A percentile compares a stretch with the other conserved stretches of the same genome.
Evolutionary conservation across 371 early-diverging fungal species (phyloP).

Genomic region (Zopfochytrium polystomum): DNA sequence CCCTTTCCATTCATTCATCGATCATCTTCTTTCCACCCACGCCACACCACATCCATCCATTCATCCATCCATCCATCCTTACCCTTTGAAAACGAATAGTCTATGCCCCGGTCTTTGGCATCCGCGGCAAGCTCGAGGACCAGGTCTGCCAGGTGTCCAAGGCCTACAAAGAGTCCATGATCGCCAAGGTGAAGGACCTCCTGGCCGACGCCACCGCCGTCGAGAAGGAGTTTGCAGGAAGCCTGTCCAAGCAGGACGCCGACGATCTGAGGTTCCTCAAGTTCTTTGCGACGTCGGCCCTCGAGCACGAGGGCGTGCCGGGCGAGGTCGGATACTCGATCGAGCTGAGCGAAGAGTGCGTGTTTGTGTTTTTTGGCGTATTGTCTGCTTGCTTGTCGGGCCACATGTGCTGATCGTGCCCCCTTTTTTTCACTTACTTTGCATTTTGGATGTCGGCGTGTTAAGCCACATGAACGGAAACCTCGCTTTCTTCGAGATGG

Average conservation of each 20-base stretch:
- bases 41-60: background rate
- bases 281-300: too few relatives aligned
- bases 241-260: too few relatives aligned
- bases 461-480: constrained; percentile 9
- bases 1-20: background rate
- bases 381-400: background rate
- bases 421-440: background rate
- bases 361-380: too few relatives aligned
- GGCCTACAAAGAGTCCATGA: too few relatives aligned
- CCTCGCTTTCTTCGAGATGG: constrained; percentile 9
- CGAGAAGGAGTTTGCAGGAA: too few relatives aligned
- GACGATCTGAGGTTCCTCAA: too few relatives aligned
- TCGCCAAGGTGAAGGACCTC: too few relatives aligned
- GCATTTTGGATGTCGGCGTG: background rate
- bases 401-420: background rate
- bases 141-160: too few relatives aligned
- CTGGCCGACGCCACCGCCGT: too few relatives aligned
- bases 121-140: too few relatives aligned
- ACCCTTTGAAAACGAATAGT: too few relatives aligned
- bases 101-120: too few relatives aligned
- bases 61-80: background rate
- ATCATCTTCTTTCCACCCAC: background rate
- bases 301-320: constrained; percentile 8
- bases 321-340: constrained; percentile 2
- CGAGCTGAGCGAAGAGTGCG: background rate